A percentile compares a stretch with the other conserved stretches of the same genome.
Evolutionary conservation across 2,329 filamentous ascomycete species (phyloP).

Genomic region (Sclerotinia sclerotiorum): DNA sequence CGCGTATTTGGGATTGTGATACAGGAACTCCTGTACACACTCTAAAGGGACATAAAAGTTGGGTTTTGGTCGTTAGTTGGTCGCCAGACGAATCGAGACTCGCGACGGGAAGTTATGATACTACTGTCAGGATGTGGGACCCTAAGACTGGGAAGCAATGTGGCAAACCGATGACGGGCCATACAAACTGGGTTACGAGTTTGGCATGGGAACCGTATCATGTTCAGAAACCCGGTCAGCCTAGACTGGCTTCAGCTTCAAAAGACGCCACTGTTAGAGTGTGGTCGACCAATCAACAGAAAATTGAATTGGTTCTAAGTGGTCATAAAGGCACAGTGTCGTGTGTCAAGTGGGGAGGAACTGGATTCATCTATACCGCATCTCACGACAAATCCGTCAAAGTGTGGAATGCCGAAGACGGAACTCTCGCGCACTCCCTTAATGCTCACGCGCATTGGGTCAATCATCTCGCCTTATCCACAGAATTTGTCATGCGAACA

Average conservation of each 20-base stretch:
- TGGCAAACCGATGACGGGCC: conserved; percentile 72
- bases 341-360: conserved; percentile 94
- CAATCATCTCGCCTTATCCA: conserved; percentile 91
- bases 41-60: conserved; percentile 81
- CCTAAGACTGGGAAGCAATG: conserved; percentile 74
- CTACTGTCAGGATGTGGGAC: conserved; percentile 87
- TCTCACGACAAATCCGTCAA: conserved; percentile 93
- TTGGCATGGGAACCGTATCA: conserved; percentile 95
- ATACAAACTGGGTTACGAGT: conserved; percentile 85
- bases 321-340: conserved; percentile 88
- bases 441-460: conserved; percentile 89
- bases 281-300: conserved; percentile 78
- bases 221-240: conserved; percentile 68
- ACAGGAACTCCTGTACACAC: conserved; percentile 87
- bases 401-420: conserved; percentile 80
- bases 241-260: conserved; percentile 79
- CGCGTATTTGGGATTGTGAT: conserved; percentile 91
- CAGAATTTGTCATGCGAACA: conserved; percentile 84
- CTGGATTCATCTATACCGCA: conserved; percentile 75
- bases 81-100: conserved; percentile 79
- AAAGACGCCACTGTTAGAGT: conserved; percentile 87
- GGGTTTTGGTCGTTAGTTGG: conserved; percentile 87
- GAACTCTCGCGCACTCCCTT: conserved; percentile 77
- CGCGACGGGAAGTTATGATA: conserved; percentile 91
- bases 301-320: conserved; percentile 77